Evolutionary conservation across 176 grass and related monocot genomes (phyloP).

Genomic region (Coix lacrymajobi): DNA sequence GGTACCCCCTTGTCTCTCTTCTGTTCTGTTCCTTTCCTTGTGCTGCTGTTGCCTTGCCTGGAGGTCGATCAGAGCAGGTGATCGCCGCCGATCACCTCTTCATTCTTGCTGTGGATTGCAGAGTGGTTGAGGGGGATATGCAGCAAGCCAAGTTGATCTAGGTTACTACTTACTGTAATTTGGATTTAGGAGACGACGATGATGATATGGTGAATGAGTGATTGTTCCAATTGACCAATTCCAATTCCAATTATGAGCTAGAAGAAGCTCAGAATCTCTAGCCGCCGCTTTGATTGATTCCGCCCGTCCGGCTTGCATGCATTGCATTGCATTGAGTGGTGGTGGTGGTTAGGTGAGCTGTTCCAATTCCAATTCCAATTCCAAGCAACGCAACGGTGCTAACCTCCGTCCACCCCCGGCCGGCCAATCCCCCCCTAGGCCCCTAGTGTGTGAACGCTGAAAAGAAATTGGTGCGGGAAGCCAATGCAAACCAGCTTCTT

Average conservation of each 20-base stretch:
- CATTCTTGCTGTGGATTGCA: neutral
- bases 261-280: slow-evolving; percentile 11
- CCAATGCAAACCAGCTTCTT: neutral
- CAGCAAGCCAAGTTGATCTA: neutral
- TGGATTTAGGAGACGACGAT: neutral
- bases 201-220: neutral
- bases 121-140: neutral
- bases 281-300: slow-evolving; percentile 32
- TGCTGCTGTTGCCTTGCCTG: neutral
- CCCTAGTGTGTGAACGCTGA: slow-evolving; percentile 12
- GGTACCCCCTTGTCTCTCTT: neutral
- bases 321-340: too few relatives aligned
- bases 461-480: neutral
- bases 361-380: too few relatives aligned
- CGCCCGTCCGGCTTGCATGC: too few relatives aligned
- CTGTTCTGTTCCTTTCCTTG: neutral
- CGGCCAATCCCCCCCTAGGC: neutral
- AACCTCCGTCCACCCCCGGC: slow-evolving; percentile 27
- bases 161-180: neutral
- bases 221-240: neutral
- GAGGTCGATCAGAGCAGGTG: neutral
- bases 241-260: too few relatives aligned
- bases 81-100: neutral
- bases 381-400: slow-evolving; percentile 30
- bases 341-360: slow-evolving; percentile 47